Conservation (phyloP, 2,329 filamentous ascomycete genomes). For the Cladobotryum protrusum region DNA sequence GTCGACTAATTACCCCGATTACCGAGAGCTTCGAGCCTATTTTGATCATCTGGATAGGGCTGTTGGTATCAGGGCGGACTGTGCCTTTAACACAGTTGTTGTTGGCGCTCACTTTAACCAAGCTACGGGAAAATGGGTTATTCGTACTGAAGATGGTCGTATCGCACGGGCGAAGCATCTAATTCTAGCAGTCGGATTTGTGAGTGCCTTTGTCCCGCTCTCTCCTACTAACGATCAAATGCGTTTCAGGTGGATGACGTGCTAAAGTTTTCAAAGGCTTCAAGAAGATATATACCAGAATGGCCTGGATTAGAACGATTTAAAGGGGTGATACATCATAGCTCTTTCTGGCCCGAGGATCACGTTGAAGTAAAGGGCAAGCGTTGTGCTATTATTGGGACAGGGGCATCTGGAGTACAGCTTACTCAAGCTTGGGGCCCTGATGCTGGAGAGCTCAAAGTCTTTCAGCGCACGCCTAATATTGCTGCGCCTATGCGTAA, state of each 20-base stretch:
- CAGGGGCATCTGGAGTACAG: constrained; percentile 59
- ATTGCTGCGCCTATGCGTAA: constrained; percentile 57
- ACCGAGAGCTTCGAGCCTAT: constrained; percentile 47
- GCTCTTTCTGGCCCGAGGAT: constrained; percentile 54
- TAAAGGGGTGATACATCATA: constrained; percentile 53
- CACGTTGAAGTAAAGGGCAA: constrained; percentile 53
- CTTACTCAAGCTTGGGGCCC: constrained; percentile 55
- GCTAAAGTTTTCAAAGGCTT: constrained; percentile 30
- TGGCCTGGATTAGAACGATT: constrained; percentile 55
- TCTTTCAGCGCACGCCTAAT: constrained; percentile 65
- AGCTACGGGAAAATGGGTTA: constrained; percentile 39
- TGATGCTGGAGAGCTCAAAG: constrained; percentile 43
- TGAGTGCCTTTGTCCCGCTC: constrained; percentile 17
- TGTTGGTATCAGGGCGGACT: constrained; percentile 50
- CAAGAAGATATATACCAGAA: constrained; percentile 55
- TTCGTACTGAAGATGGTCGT: constrained; percentile 45
- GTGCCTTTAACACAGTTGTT: constrained; percentile 50
- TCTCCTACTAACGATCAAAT: no score
- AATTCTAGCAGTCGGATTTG: constrained; percentile 48
- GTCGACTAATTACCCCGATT: constrained; percentile 45
- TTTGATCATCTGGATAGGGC: constrained; percentile 55
- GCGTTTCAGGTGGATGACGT: neutral
- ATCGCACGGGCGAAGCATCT: constrained; percentile 45
- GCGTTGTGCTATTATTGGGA: constrained; percentile 56
- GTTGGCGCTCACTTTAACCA: constrained; percentile 46